Conservation (phyloP, 202 grass and related monocot genomes). For the Setaria italica region DNA sequence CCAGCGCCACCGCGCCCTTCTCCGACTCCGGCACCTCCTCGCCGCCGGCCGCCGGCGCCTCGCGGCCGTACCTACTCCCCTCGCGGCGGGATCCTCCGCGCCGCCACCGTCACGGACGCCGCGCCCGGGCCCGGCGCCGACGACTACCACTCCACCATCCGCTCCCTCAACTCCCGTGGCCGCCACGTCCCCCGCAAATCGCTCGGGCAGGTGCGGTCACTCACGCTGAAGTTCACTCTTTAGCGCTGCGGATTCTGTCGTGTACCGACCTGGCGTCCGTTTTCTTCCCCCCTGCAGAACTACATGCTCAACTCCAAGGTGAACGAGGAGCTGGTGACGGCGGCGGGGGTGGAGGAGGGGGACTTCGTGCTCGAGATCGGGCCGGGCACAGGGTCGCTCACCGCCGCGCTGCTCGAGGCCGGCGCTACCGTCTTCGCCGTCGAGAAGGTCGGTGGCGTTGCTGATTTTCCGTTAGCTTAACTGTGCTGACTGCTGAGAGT, state of each 20-base stretch:
- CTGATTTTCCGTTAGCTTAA: neutral
- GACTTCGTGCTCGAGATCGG: conserved; percentile 95
- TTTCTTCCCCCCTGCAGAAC: conserved; percentile 49
- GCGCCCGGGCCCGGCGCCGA: conserved; percentile 39
- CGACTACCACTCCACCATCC: conserved; percentile 80
- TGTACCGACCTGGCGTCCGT: neutral
- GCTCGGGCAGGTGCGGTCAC: conserved; percentile 74
- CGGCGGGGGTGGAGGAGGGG: conserved; percentile 65
- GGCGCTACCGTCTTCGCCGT: conserved; percentile 82
- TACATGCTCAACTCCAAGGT: conserved; percentile 86
- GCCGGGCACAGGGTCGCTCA: conserved; percentile 85
- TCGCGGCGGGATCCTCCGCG: neutral
- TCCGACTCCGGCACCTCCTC: conserved; percentile 25
- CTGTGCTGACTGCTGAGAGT: neutral
- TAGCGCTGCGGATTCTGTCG: no score
- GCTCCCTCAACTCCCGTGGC: conserved; percentile 81
- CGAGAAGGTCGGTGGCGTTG: conserved; percentile 63
- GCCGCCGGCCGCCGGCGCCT: conserved; percentile 16
- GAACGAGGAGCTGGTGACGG: conserved; percentile 73
- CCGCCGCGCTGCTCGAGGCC: conserved; percentile 63
- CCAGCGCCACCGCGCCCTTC: conserved; percentile 21
- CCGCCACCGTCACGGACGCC: neutral
- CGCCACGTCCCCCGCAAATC: conserved; percentile 83
- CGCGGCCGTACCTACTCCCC: neutral
- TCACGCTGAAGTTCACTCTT: neutral